Evolutionary conservation across 2,329 filamentous ascomycete genomes (phyloP).

Genomic region (Triangularia setosa): DNA sequence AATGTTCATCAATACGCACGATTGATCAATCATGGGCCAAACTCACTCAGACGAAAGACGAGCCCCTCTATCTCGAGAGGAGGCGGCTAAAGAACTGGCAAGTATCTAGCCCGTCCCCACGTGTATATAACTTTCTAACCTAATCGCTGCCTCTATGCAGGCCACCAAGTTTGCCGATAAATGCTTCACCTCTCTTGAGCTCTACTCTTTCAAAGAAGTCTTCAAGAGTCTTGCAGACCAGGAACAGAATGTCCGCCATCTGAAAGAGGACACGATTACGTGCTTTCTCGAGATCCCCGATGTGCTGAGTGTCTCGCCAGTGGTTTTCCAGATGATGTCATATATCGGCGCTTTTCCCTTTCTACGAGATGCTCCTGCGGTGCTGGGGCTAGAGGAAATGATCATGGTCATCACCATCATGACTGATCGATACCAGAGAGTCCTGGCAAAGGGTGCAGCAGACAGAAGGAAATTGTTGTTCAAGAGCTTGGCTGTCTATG

Average conservation of each 20-base stretch:
- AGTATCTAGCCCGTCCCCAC: slow-evolving; percentile 19
- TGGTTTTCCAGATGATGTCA: slow-evolving; percentile 68
- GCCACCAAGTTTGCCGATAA: slow-evolving; percentile 62
- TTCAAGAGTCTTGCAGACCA: slow-evolving; percentile 66
- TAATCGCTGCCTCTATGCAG: slow-evolving; percentile 33
- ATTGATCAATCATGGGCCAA: slow-evolving; percentile 45
- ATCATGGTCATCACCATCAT: slow-evolving; percentile 70
- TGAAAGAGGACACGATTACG: slow-evolving; percentile 66
- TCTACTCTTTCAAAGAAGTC: slow-evolving; percentile 70
- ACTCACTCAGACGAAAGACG: slow-evolving; percentile 44
- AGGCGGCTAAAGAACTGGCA: slow-evolving; percentile 51
- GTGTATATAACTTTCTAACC: neutral
- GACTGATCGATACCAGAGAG: slow-evolving; percentile 64
- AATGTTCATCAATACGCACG: neutral
- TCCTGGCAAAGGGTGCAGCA: slow-evolving; percentile 54
- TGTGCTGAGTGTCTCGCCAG: slow-evolving; percentile 60
- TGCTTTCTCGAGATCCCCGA: slow-evolving; percentile 72
- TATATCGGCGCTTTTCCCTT: slow-evolving; percentile 73
- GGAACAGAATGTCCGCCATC: slow-evolving; percentile 58
- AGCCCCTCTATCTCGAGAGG: slow-evolving; percentile 44
- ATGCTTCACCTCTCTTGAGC: slow-evolving; percentile 67
- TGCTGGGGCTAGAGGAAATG: slow-evolving; percentile 65
- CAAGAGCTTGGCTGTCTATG: slow-evolving; percentile 67
- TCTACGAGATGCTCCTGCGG: slow-evolving; percentile 63
- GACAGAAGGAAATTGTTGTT: slow-evolving; percentile 65